These are phyloP conservation scores for Cryphonectria parasitica DNA, from an alignment of 2,329 filamentous ascomycete species.

Conservation along the genomic window DNA sequence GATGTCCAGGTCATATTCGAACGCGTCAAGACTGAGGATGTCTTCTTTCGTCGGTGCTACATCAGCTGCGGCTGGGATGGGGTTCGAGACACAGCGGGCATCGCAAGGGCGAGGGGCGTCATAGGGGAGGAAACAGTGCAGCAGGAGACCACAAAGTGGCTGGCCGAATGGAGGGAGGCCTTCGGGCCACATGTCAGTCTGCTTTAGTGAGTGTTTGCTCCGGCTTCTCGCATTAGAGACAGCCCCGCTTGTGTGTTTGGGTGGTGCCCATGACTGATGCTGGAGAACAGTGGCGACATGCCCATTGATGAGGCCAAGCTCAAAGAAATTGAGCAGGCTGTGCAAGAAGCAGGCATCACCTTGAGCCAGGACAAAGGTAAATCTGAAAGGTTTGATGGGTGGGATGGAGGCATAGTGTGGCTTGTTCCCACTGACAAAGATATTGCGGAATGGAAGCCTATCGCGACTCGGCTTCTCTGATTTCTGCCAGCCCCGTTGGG, in stretches of 20 bases:
- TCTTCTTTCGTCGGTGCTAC: slow-evolving; percentile 38
- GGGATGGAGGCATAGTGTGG: slow-evolving; percentile 39
- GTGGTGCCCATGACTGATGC: slow-evolving; percentile 1
- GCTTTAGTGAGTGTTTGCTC: slow-evolving; percentile 38
- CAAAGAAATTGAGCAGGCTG: slow-evolving; percentile 31
- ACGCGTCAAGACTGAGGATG: slow-evolving; percentile 34
- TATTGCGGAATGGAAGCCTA: slow-evolving; percentile 39
- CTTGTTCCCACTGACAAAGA: slow-evolving; percentile 38
- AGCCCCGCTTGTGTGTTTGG: too few relatives aligned
- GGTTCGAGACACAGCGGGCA: slow-evolving; percentile 32
- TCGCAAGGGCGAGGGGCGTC: slow-evolving; percentile 37
- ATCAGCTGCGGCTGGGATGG: slow-evolving; percentile 34
- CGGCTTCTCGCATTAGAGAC: background rate
- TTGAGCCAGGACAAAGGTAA: slow-evolving; percentile 16
- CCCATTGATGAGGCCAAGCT: slow-evolving; percentile 34
- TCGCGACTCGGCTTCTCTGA: slow-evolving; percentile 35
- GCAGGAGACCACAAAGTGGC: slow-evolving; percentile 35
- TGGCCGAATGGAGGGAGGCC: slow-evolving; percentile 34
- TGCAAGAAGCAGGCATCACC: slow-evolving; percentile 33
- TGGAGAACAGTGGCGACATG: slow-evolving; percentile 33
- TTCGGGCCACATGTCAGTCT: slow-evolving; percentile 41
- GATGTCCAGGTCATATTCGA: slow-evolving; percentile 32
- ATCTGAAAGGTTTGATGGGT: slow-evolving; percentile 26
- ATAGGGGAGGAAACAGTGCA: slow-evolving; percentile 30
- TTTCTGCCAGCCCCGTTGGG: too few relatives aligned